Base-by-base conservation (phyloP, 2,329 filamentous ascomycete genomes). In the Lachnellula subtilissima region DNA sequence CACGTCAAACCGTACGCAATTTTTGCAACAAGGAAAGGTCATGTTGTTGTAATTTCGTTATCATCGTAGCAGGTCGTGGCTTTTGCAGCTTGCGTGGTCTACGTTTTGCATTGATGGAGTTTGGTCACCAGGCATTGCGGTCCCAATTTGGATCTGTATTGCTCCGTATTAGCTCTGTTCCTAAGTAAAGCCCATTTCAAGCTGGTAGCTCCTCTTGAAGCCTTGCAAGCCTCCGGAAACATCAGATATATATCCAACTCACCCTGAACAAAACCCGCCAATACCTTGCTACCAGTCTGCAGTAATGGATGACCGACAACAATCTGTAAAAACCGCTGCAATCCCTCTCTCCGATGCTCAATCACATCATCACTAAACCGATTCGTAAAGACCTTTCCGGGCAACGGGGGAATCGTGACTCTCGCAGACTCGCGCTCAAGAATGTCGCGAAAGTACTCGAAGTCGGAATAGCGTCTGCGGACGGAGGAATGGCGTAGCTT, bases 311-410 rank as follows among this genome's bases (percentile, higher is more conserved):
- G 94, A 0, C 94, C 93, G 0, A 96, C 94, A 11, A 99, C 94
- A 70, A 97, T 97, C 82, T 94, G 92, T 71, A 99, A 75, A 72
- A 99, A 99, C 71, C 95, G 85, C 77, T 99, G 92, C 64, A 99
- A 77, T 1, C 94, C 94, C 65, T 93, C 89, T 61, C 93, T 81
- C 53, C 94, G 81, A 69, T 95, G 90, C 78, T 97, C 94, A 72
- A 99, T 99, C 68, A 99, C 93, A 72, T 96, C 92, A 76, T 99
- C 94, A 68, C 89, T 95, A 78, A 99, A 99, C 48, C 94, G 85
- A 74, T 97, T 97, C 51, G 93, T 96, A 67, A 97, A 97, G 54
- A 99, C 94, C 76, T 97, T 99, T 51, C 94, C 94, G 0, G 94
- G 94, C 61, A 99, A 77, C 5, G 94, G 93, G 0, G 94, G 94